phyloP scores from a whole-genome alignment of 768 basidiomycete genomes.

The Inosperma sp. region DNA sequence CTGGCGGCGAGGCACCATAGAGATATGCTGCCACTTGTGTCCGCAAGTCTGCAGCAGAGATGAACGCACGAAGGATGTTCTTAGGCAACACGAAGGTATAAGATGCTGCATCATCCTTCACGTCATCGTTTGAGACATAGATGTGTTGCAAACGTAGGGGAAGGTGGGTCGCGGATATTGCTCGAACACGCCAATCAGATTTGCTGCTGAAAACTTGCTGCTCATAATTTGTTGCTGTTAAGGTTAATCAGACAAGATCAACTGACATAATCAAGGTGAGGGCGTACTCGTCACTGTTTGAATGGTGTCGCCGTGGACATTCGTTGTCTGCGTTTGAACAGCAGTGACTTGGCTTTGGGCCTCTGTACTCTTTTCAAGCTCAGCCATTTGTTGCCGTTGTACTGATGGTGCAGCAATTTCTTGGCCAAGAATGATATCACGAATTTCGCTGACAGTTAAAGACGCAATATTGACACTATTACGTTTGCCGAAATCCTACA shows the following conservation, averaged over 20 bases:
- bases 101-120: conserved; percentile 94
- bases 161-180: conserved; percentile 95
- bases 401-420: conserved; percentile 95
- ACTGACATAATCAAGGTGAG: not conserved
- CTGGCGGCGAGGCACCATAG: conserved; percentile 88
- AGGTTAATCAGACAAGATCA: not conserved
- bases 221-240: conserved; percentile 87
- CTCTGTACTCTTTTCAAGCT: conserved; percentile 93
- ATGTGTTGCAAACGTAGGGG: conserved; percentile 96
- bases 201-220: conserved; percentile 99
- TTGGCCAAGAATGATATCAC: conserved; percentile 98
- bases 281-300: conserved; percentile 85
- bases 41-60: conserved; percentile 87
- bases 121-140: conserved; percentile 98
- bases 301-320: conserved; percentile 94
- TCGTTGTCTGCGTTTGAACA: conserved; percentile 96
- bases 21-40: conserved; percentile 94
- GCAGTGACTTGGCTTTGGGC: conserved; percentile 95
- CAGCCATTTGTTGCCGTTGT: conserved; percentile 99
- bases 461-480: conserved; percentile 99
- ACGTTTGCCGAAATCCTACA: conserved; percentile 95
- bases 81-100: conserved; percentile 97
- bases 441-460: conserved; percentile 91
- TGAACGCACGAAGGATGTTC: conserved; percentile 92
- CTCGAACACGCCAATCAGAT: conserved; percentile 98